Conservation (phyloP, 371 early-diverging fungal genomes). For the Mortierella sp. region DNA sequence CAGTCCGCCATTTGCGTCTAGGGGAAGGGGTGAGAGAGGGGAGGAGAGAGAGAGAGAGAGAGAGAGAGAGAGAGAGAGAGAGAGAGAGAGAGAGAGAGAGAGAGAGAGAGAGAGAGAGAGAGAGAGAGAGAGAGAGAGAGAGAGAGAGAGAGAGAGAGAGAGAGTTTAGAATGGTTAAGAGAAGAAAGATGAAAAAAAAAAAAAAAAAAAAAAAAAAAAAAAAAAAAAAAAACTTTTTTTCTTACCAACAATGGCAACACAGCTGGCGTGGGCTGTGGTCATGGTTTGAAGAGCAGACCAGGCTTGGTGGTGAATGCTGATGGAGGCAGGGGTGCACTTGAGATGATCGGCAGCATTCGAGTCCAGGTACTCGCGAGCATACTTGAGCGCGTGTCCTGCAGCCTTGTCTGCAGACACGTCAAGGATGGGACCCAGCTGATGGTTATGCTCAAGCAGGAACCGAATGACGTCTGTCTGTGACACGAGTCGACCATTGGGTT, state of each 20-base stretch:
- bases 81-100: no score
- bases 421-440: slow-evolving; percentile 64
- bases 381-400: slow-evolving; percentile 47
- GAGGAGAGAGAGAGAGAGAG: no score
- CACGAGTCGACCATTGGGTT: slow-evolving; percentile 56
- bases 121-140: no score
- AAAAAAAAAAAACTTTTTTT: neutral
- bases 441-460: slow-evolving; percentile 65
- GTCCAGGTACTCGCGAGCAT: slow-evolving; percentile 37
- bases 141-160: no score
- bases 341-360: slow-evolving; percentile 13
- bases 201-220: slow-evolving; percentile 3
- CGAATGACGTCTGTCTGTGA: slow-evolving; percentile 72
- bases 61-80: no score
- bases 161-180: no score
- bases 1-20: slow-evolving; percentile 60
- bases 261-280: slow-evolving; percentile 56
- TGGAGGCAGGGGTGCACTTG: slow-evolving; percentile 35
- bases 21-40: no score
- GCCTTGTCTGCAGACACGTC: slow-evolving; percentile 56
- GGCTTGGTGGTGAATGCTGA: slow-evolving; percentile 62
- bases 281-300: slow-evolving; percentile 63
- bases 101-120: no score
- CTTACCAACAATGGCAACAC: slow-evolving; percentile 61
- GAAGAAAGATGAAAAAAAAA: neutral